Conservation (phyloP, 1,284 basidiomycete species). For the Puccinia novopanici region DNA sequence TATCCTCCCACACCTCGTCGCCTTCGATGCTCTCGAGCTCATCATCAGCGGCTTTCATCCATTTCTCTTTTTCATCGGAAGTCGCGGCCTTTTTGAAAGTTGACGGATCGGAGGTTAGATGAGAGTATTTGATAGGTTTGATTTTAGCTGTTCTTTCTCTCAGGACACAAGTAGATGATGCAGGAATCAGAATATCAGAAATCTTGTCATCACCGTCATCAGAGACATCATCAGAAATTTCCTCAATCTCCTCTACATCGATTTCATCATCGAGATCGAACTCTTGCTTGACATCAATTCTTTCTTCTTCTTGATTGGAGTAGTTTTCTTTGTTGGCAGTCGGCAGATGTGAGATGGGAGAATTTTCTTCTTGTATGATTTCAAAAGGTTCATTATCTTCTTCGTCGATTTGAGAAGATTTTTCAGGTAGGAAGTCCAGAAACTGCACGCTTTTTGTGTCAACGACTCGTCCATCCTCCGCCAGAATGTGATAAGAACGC, state of each 20-base stretch:
- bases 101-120: too few species aligned
- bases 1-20: not conserved
- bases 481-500: not conserved
- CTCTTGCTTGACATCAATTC: too few species aligned
- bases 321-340: not conserved
- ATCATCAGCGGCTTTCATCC: too few species aligned
- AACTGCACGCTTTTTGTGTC: not conserved
- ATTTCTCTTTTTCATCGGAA: too few species aligned
- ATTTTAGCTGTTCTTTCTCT: not conserved
- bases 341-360: not conserved
- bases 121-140: not conserved
- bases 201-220: not conserved
- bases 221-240: not conserved
- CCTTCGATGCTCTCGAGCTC: constrained; percentile 8
- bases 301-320: not conserved
- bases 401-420: too few species aligned
- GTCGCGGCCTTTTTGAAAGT: too few species aligned
- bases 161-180: not conserved
- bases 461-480: not conserved
- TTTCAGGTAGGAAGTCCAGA: not conserved
- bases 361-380: not conserved
- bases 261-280: too few species aligned
- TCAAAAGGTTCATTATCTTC: not conserved
- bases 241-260: too few species aligned
- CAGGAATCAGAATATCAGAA: not conserved